phyloP scores from a whole-genome alignment of 345 rosid genomes.

The Murraya koenigii region DNA sequence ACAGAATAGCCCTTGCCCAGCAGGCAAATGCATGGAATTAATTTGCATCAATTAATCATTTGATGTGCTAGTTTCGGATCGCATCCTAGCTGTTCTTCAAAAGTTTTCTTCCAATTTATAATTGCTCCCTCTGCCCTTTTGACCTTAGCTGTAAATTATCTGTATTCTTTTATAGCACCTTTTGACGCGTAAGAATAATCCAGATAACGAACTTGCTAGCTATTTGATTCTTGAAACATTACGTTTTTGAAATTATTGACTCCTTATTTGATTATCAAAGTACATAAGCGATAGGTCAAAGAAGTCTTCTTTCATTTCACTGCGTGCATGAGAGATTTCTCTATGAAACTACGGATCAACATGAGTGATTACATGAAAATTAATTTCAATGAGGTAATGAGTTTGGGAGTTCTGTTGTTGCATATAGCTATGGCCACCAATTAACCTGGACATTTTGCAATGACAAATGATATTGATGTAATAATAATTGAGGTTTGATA shows the following conservation, averaged over 20 bases:
- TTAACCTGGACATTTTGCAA: not conserved
- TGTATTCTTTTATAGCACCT: not conserved
- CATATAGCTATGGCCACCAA: not conserved
- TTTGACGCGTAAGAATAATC: constrained; percentile 15
- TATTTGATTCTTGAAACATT: not conserved
- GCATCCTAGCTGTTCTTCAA: constrained; percentile 26
- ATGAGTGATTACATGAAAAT: too few species aligned
- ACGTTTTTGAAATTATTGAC: not conserved
- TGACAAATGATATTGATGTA: not conserved
- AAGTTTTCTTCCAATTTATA: constrained; percentile 25
- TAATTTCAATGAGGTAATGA: too few species aligned
- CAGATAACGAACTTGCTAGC: not conserved
- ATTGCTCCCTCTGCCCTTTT: constrained; percentile 19
- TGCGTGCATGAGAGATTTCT: too few species aligned
- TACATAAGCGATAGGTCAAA: too few species aligned
- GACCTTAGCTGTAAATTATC: not conserved
- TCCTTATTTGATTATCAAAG: not conserved
- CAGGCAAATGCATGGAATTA: not conserved
- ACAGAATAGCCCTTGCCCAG: not conserved
- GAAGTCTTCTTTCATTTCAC: too few species aligned
- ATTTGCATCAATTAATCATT: constrained; percentile 23
- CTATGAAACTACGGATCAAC: too few species aligned
- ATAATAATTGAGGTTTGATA: too few species aligned
- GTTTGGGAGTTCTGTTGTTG: too few species aligned
- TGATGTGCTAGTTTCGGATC: constrained; percentile 28